A percentile compares a stretch with the other conserved stretches of the same genome.
phyloP scores from a whole-genome alignment of 768 basidiomycete genomes.

The Kwoniella pini region DNA sequence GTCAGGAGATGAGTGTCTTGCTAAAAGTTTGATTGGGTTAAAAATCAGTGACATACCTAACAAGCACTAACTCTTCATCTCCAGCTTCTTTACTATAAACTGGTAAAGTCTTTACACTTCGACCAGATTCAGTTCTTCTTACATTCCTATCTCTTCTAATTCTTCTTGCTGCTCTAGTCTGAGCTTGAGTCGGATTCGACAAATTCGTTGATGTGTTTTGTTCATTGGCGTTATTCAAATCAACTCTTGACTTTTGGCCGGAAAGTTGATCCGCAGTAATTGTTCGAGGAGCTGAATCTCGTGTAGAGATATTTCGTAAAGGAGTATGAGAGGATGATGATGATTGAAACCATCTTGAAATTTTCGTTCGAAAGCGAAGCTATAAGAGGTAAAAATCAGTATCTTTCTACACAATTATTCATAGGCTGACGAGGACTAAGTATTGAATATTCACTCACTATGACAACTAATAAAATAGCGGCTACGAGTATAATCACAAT shows the following conservation, averaged over 20 bases:
- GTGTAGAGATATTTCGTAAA: not conserved
- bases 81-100: conserved; percentile 47
- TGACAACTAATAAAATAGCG: conserved; percentile 8
- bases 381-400: not conserved
- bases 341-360: conserved; percentile 1
- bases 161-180: not conserved
- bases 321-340: not conserved
- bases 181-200: not conserved
- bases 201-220: not conserved
- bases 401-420: not conserved
- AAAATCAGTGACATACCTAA: conserved; percentile 42
- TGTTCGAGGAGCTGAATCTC: conserved; percentile 6
- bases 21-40: no score
- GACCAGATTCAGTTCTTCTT: conserved; percentile 40
- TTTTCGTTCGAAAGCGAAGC: conserved; percentile 11
- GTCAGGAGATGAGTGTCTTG: no score
- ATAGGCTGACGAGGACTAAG: not conserved
- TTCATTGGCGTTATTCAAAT: not conserved
- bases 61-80: conserved; percentile 46
- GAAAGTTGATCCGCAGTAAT: conserved; percentile 31
- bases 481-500: conserved; percentile 16
- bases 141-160: conserved; percentile 17
- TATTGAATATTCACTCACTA: conserved; percentile 21
- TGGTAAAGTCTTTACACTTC: conserved; percentile 43
- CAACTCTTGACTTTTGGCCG: not conserved